Base-by-base conservation (phyloP, 148 eudicot species). In the Vaccinium macrocarpon region DNA sequence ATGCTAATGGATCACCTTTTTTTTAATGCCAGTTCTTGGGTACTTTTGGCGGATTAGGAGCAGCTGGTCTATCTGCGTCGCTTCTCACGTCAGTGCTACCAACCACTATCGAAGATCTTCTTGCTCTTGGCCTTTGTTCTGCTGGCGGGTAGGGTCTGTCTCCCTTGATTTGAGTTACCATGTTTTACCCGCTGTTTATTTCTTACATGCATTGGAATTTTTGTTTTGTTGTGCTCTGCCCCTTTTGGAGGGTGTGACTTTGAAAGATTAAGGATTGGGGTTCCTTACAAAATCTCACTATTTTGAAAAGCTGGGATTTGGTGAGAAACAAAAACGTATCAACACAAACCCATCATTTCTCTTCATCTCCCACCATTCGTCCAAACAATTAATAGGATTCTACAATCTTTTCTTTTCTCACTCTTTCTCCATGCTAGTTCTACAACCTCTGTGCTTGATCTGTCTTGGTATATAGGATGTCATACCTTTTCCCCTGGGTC, bases 41-140 rank as follows among this genome's bases (percentile, higher is more conserved):
- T 81, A 92, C 98, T 79, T 94, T 93, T 93, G 98, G 99, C 84
- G 99, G 98, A 84, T 81, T 97, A 42, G 99, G 98, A 79, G 95
- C 95, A 71, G 99, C 98, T 80, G 97, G 99, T 81, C 85, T 97
- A 87, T 95, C 98, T 66, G 99, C 99, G 56, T 97, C 99, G 19
- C 95, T 97, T 81, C 92, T 97, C 84, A 97, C 99, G 61, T 94
- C 99, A 75, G 98, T 97, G 84, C 90, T 97, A 84, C 95, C 96
- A 52, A 93, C 95, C 83, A 95, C 98, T 42, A 76, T 92, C 13
- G 99, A 97, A 91, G 99, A 97, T 86, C 98, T 97, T 89, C 98
- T 97, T 81, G 99, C 99, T 85, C 95, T 97, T 79, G 98, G 94
- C 76, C 97, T 97, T 86, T 97, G 99, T 89, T 95, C 99, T 80